Base-by-base conservation (phyloP, 73 alveolate species). In the Paramecium sonneborni region DNA sequence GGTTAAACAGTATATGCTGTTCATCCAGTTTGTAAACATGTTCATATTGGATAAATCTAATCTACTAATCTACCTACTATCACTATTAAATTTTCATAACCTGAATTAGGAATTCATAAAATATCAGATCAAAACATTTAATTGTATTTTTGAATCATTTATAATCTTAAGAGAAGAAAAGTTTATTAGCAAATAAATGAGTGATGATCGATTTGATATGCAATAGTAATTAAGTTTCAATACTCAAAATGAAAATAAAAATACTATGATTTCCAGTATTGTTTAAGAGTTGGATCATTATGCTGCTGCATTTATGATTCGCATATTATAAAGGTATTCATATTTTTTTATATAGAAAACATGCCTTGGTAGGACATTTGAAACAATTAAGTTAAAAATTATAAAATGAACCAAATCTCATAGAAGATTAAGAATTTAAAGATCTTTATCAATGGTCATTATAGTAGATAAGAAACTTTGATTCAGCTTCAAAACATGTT, bases 31-130 rank as follows among this genome's bases (percentile, higher is more conserved):
- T 79, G 90, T 15, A 79, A 79, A 43, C 90, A 79, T 79, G 14
- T 79, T 12, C 90, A 79, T 79, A 76, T 34, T 23, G 90, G 90
- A 11, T 3, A 20, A n/a, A 79, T 79, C 37, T 26, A 41, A 18
- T 23, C 69, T 23, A 41, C 89, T 0, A 76, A 76, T 41, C 24
- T 79, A 43, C 76, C 90, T 37, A 43, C 74, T 18, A 43, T 43
- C 15, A 44, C 41, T 11, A 44, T 79, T 24, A 46, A 44, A 79
- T 79, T 79, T 46, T 43, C 5, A 24, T 34, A 79, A 46, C 15
- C 90, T 9, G 90, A 79, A 12, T 79, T 79, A 18, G 90, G 90
- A 18, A 18, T 26, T 10, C 90, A 79, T 10, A 79, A 79, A 79
- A 46, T 79, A 41, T 46, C 69, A 26, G 90, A 79, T 43, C 55